These are phyloP conservation scores for Aureoboletus auriporus DNA, from an alignment of 768 basidiomycete genomes.

Conservation along the genomic window DNA sequence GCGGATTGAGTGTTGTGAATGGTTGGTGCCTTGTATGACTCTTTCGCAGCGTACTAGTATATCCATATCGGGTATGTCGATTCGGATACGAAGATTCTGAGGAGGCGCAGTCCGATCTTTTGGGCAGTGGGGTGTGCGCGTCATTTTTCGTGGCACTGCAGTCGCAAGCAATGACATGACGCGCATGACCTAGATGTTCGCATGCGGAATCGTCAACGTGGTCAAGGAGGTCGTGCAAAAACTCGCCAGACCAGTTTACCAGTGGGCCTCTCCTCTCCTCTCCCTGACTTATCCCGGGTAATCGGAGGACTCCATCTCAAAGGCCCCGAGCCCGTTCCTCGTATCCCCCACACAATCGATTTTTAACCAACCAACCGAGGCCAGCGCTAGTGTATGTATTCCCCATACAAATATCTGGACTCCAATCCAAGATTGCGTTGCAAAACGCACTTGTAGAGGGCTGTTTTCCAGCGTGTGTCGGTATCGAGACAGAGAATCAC, in stretches of 20 bases:
- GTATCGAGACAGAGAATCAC: conserved; percentile 51
- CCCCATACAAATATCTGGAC: conserved; percentile 85
- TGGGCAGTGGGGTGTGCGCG: no score
- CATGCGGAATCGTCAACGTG: no score
- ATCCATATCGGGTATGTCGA: no score
- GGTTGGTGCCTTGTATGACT: no score
- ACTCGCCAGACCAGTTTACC: conserved; percentile 67
- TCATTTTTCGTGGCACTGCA: no score
- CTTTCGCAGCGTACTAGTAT: no score
- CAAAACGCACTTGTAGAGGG: conserved; percentile 67
- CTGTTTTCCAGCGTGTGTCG: conserved; percentile 75
- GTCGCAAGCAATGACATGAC: no score
- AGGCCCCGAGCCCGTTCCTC: conserved; percentile 57
- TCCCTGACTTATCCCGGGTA: conserved; percentile 39
- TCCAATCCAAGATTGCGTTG: conserved; percentile 69
- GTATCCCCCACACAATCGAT: conserved; percentile 71
- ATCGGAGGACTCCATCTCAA: conserved; percentile 85
- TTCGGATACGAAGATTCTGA: no score
- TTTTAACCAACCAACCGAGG: conserved; percentile 53
- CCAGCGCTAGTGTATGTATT: conserved; percentile 69
- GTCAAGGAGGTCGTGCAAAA: conserved; percentile 60
- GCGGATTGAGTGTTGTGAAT: no score
- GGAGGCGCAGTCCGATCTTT: no score
- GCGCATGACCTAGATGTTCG: no score
- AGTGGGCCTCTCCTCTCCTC: not conserved